phyloP scores from a whole-genome alignment of 352 stramenopile genomes.

The Pythium grandisporangium region DNA sequence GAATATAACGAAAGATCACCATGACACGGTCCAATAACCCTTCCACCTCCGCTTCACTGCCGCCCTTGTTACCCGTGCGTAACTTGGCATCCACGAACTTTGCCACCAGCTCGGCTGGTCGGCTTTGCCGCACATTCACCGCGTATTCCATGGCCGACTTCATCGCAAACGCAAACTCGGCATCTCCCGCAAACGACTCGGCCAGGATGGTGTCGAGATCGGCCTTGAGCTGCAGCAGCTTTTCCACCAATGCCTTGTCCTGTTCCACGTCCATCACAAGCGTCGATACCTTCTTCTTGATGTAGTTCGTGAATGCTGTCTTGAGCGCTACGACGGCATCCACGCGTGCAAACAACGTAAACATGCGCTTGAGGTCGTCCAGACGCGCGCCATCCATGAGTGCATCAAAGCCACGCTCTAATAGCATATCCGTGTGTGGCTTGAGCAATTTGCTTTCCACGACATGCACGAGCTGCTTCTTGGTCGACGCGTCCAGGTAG shows the following conservation, averaged over 20 bases:
- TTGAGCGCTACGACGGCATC: constrained; percentile 64
- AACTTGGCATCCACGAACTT: constrained; percentile 90
- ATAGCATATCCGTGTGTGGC: constrained; percentile 66
- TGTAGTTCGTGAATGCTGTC: constrained; percentile 56
- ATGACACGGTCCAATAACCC: constrained; percentile 88
- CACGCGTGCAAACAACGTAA: constrained; percentile 64
- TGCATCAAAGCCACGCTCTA: constrained; percentile 82
- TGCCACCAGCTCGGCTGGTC: constrained; percentile 84
- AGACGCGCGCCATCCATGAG: constrained; percentile 79
- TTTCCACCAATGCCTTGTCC: constrained; percentile 88
- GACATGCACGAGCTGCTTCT: constrained; percentile 56
- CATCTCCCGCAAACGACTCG: constrained; percentile 62
- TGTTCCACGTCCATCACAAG: constrained; percentile 73
- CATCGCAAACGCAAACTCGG: constrained; percentile 71
- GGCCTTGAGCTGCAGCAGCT: constrained; percentile 79
- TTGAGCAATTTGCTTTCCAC: constrained; percentile 82
- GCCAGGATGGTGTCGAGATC: constrained; percentile 74
- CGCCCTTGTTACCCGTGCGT: constrained; percentile 77
- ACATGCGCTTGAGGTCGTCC: constrained; percentile 86
- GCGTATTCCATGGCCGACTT: constrained; percentile 87
- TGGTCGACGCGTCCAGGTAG: constrained; percentile 67
- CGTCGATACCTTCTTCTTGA: constrained; percentile 64
- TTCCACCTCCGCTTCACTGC: constrained; percentile 84
- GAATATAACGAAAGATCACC: constrained; percentile 93
- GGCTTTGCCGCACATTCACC: constrained; percentile 80